Conservation (phyloP, 2,329 filamentous ascomycete species). For the Anisogramma anomala region DNA sequence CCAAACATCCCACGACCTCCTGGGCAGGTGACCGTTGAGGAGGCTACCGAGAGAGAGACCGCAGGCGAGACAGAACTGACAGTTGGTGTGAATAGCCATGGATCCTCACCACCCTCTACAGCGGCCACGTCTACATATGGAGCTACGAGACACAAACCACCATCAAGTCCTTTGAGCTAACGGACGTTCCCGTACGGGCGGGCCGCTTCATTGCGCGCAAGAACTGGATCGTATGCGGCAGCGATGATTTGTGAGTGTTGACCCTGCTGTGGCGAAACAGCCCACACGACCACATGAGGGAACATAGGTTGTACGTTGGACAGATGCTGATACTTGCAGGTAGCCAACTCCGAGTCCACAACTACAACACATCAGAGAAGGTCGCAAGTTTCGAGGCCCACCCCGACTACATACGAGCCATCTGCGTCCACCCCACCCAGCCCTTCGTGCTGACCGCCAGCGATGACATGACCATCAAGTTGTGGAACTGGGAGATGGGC, state of each 20-base stretch:
- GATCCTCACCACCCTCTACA: constrained; percentile 25
- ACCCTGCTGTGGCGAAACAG: too few relatives aligned
- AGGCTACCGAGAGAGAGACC: background rate
- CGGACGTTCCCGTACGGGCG: constrained; percentile 93
- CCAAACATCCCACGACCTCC: background rate
- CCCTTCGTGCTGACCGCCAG: constrained; percentile 92
- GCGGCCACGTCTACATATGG: constrained; percentile 96
- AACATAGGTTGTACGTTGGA: too few relatives aligned
- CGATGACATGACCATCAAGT: constrained; percentile 97
- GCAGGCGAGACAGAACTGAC: background rate
- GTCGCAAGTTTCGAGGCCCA: constrained; percentile 95
- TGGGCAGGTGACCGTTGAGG: background rate
- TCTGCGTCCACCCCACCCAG: constrained; percentile 88
- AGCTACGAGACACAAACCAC: constrained; percentile 94
- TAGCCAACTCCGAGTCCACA: constrained; percentile 80
- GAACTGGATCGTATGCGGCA: constrained; percentile 97
- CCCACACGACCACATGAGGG: too few relatives aligned
- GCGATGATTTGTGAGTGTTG: constrained; percentile 58
- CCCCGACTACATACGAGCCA: constrained; percentile 95
- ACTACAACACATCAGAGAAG: constrained; percentile 99
- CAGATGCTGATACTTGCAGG: constrained; percentile 44
- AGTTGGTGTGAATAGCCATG: constrained; percentile 3
- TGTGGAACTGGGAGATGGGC: constrained; percentile 97
- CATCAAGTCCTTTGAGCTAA: constrained; percentile 97
- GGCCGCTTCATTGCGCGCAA: constrained; percentile 94